Percentiles rank a stretch among this genome's conserved stretches.
phyloP scores from a whole-genome alignment of 2,329 filamentous ascomycete species.

The Pseudopyrenochaeta lycopersici region DNA sequence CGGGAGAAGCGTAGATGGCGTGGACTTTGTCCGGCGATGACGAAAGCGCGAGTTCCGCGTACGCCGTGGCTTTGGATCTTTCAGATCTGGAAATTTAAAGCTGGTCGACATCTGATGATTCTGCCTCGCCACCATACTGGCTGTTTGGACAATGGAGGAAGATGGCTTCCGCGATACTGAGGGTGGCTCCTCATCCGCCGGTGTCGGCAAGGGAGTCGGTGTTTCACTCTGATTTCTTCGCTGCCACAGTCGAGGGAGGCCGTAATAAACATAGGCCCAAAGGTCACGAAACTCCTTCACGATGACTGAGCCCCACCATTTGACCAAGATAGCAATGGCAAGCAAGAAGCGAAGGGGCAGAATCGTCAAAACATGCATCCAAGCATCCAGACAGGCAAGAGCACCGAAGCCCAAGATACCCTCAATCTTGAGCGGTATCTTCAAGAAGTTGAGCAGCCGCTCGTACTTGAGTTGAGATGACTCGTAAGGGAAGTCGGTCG shows the following conservation, averaged over 20 bases:
- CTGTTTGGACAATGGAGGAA: conserved; percentile 20
- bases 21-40: conserved; percentile 82
- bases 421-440: conserved; percentile 84
- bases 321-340: conserved; percentile 76
- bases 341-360: conserved; percentile 87
- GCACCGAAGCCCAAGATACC: conserved; percentile 86
- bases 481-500: conserved; percentile 79
- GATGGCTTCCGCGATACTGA: conserved; percentile 39
- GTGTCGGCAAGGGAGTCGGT: conserved; percentile 35
- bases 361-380: conserved; percentile 97
- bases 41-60: conserved; percentile 48
- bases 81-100: conserved; percentile 38
- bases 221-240: conserved; percentile 59
- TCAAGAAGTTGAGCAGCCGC: conserved; percentile 85
- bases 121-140: conserved; percentile 31
- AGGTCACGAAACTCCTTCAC: conserved; percentile 77
- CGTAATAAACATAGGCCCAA: conserved; percentile 78
- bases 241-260: conserved; percentile 80
- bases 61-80: conserved; percentile 38
- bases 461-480: conserved; percentile 93
- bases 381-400: conserved; percentile 91
- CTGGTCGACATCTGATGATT: conserved; percentile 29
- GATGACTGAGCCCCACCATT: conserved; percentile 80
- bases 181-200: conserved; percentile 38
- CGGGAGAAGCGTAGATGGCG: conserved; percentile 82